Base-by-base conservation (phyloP, 192 early-diverging fungal species). In the Chytriomyces confervae region DNA sequence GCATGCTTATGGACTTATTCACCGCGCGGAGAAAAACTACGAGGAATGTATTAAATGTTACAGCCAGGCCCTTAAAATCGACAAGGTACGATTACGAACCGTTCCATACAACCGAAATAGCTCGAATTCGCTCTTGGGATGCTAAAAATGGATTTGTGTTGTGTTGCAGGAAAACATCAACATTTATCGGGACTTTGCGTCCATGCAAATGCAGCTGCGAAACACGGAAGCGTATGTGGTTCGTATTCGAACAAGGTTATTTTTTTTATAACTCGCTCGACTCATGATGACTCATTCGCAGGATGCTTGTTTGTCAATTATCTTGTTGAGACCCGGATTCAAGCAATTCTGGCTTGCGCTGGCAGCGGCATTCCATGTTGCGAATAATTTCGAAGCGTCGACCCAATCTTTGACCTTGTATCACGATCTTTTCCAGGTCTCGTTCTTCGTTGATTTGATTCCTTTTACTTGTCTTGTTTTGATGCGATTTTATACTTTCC, bases 1-100 rank as follows among this genome's bases (percentile, higher is more conserved):
- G 97, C 97, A 99, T 78, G 93, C 98, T 20, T 95, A 91, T 80
- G 97, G 97, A 16, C 84, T 99, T n/a, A 82, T 97, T 61, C 89
- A 97, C 81, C 92, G 96, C 36, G 88, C 88, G 47, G 96, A 98
- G 82, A 93, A 93, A 79, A 96, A 99, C 76, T 97, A 95, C 81
- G 92, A 89, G 20, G 95, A 98, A 82, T 95, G 95, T 4, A 86
- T 92, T 64, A 95, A 94, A 82, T 97, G 96, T 78, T 99, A 98
- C 81, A 84, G 89, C 16, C 88, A 95, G 43, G 94, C 97, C 20
- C 84, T 98, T 57, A 94, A 92, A 76, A 88, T 86, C 62, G 94
- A 97, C 79, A 91, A 91, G 86, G 92, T 89, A 77, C 46, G 71
- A n/a, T 16, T 2, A 5, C 29, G 36, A 36, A 36, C 36, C 1